Evolutionary conservation across 202 grass and related monocot species (phyloP).

Genomic region (Eragrostis tef): DNA sequence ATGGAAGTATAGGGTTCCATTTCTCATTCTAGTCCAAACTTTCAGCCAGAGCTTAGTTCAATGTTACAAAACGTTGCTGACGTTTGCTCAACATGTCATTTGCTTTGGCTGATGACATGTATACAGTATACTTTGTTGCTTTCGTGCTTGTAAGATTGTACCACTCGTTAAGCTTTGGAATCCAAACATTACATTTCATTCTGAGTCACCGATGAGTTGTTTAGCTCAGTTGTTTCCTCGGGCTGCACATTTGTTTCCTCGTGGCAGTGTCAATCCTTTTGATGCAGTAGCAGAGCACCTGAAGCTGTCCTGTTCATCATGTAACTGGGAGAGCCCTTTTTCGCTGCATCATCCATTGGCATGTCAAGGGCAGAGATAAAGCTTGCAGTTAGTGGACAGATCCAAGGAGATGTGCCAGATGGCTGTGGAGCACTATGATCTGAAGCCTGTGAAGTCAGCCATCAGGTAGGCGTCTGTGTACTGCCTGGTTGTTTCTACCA

Average conservation of each 20-base stretch:
- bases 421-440: conserved; percentile 57
- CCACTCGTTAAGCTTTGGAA: background rate
- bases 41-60: conserved; percentile 26
- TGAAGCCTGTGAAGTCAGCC: conserved; percentile 59
- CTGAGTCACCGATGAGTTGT: background rate
- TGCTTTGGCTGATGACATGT: background rate
- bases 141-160: conserved; percentile 5
- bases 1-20: background rate
- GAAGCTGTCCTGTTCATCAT: conserved; percentile 57
- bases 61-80: background rate
- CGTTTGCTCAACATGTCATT: background rate
- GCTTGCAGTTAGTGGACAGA: conserved; percentile 37
- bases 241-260: conserved; percentile 39
- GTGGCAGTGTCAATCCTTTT: conserved; percentile 57
- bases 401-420: conserved; percentile 61
- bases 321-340: conserved; percentile 36
- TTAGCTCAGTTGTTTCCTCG: conserved; percentile 4
- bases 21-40: conserved; percentile 23
- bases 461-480: conserved; percentile 47
- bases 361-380: conserved; percentile 57
- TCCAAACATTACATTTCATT: conserved; percentile 22
- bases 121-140: conserved; percentile 3
- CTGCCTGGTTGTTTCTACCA: conserved; percentile 39
- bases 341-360: conserved; percentile 42
- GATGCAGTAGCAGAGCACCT: conserved; percentile 56